phyloP scores from a whole-genome alignment of 371 early-diverging fungal genomes.

The Sporodiniella umbellata region DNA sequence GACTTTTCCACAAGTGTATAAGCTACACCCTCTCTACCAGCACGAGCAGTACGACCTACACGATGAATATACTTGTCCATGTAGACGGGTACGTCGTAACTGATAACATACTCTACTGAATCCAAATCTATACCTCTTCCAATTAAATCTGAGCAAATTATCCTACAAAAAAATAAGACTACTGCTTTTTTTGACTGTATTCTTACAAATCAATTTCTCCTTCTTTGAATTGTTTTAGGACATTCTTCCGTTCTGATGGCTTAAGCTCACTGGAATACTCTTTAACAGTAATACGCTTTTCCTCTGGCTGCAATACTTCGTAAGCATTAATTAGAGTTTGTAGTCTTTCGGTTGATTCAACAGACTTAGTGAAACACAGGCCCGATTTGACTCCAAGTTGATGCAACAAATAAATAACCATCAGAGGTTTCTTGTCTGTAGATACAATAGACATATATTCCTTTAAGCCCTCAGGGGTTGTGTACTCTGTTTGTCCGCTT shows the following conservation, averaged over 20 bases:
- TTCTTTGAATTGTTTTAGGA: constrained; percentile 68
- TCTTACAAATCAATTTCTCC: constrained; percentile 63
- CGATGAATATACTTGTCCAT: constrained; percentile 96
- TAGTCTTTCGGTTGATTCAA: constrained; percentile 82
- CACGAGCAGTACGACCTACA: constrained; percentile 98
- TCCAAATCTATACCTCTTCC: constrained; percentile 96
- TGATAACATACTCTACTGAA: constrained; percentile 81
- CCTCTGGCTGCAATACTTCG: constrained; percentile 29
- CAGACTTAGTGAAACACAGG: constrained; percentile 85
- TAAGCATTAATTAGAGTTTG: constrained; percentile 64
- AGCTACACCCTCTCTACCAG: constrained; percentile 87
- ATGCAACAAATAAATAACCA: constrained; percentile 75
- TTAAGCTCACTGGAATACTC: constrained; percentile 87
- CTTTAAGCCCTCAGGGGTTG: constrained; percentile 63
- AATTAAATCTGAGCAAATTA: constrained; percentile 93
- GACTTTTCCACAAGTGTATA: constrained; percentile 85
- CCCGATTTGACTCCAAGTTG: constrained; percentile 61
- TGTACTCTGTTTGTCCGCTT: constrained; percentile 44
- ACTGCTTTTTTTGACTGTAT: not conserved
- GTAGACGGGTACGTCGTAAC: constrained; percentile 90
- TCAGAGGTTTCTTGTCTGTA: constrained; percentile 68
- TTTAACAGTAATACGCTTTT: constrained; percentile 48
- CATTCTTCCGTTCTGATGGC: constrained; percentile 55
- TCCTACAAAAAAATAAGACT: constrained; percentile 16
- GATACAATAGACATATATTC: constrained; percentile 68